Evolutionary conservation across 495 filamentous ascomycete genomes (phyloP).

Genomic region (Echria macrotheca): DNA sequence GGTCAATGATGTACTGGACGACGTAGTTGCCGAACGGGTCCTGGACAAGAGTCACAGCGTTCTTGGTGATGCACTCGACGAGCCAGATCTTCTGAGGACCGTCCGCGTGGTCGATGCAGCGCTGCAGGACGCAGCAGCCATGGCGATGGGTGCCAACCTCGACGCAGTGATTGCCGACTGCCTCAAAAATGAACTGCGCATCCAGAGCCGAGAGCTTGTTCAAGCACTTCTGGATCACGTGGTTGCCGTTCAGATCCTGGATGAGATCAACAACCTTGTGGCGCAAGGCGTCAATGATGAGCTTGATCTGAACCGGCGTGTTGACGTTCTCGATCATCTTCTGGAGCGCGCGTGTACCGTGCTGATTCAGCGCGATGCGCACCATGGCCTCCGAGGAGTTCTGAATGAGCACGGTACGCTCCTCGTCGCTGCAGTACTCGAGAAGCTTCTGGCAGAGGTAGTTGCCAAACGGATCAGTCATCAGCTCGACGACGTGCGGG

Average conservation of each 20-base stretch:
- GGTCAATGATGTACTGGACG: conserved; percentile 94
- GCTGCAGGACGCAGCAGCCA: conserved; percentile 95
- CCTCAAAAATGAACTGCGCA: conserved; percentile 93
- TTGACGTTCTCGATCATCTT: conserved; percentile 99
- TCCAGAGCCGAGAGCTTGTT: conserved; percentile 80
- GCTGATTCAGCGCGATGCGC: conserved; percentile 88
- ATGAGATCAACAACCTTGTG: conserved; percentile 84
- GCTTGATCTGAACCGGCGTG: conserved; percentile 67
- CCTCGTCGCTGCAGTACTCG: conserved; percentile 86
- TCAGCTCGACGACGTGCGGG: conserved; percentile 87
- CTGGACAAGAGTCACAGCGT: conserved; percentile 78
- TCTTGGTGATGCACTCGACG: conserved; percentile 74
- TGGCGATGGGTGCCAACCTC: conserved; percentile 95
- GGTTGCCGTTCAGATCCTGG: conserved; percentile 95
- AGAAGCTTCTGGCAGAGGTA: conserved; percentile 97
- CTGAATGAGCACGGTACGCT: conserved; percentile 86
- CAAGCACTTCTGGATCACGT: conserved; percentile 97
- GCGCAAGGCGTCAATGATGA: conserved; percentile 73
- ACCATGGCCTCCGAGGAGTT: conserved; percentile 82
- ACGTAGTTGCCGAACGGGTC: conserved; percentile 99
- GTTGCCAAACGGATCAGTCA: conserved; percentile 98
- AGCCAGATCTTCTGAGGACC: conserved; percentile 82
- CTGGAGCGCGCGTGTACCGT: conserved; percentile 91
- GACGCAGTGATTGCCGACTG: conserved; percentile 79
- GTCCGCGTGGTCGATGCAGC: conserved; percentile 95